Conservation (phyloP, 2,329 filamentous ascomycete species). For the Emericellopsis atlantica region DNA sequence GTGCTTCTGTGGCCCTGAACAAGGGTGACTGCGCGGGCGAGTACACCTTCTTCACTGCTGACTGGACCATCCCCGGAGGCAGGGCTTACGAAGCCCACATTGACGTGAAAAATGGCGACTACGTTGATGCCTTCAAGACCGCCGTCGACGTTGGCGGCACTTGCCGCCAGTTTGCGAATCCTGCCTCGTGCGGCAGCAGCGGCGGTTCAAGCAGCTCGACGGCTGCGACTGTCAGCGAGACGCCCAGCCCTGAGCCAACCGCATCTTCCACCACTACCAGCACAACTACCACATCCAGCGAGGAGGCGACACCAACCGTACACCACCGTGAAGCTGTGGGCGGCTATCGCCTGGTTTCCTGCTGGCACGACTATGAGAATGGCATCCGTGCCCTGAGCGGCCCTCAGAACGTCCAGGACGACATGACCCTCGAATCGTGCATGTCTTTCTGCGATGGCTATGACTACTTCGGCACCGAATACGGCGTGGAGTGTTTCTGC, state of each 20-base stretch:
- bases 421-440: conserved; percentile 36
- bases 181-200: conserved; percentile 12
- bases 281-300: conserved; percentile 1
- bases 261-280: neutral
- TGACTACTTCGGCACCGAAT: conserved; percentile 37
- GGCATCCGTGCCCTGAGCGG: conserved; percentile 28
- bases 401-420: conserved; percentile 27
- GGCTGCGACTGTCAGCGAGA: neutral
- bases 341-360: conserved; percentile 30
- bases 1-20: conserved; percentile 22
- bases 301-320: conserved; percentile 2
- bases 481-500: conserved; percentile 39
- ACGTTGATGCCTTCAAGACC: conserved; percentile 35
- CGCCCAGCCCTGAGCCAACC: too few relatives aligned
- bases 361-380: conserved; percentile 31
- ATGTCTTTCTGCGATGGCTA: conserved; percentile 30
- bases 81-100: conserved; percentile 30
- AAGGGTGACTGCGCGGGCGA: conserved; percentile 29
- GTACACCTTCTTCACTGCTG: conserved; percentile 34
- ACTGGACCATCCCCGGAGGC: conserved; percentile 29
- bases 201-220: neutral
- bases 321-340: conserved; percentile 25
- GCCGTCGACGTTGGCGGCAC: conserved; percentile 28
- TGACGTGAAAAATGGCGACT: conserved; percentile 27
- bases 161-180: conserved; percentile 26